These are phyloP conservation scores for Termitomyces sp. DNA, from an alignment of 768 basidiomycete genomes.

Conservation along the genomic window DNA sequence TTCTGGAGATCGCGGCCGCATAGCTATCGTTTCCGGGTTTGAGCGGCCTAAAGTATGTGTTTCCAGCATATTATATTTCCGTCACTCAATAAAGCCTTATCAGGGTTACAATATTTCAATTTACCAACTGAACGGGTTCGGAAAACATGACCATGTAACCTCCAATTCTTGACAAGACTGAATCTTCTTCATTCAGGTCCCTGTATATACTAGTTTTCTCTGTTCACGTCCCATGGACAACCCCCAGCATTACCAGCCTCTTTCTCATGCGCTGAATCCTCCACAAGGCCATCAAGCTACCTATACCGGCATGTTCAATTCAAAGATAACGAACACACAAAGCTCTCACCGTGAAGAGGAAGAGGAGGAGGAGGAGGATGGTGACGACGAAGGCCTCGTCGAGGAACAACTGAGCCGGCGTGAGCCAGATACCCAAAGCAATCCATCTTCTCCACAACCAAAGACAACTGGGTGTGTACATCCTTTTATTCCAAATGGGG, in stretches of 20 bases:
- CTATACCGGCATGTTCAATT: conserved; percentile 27
- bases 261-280: conserved; percentile 75
- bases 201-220: neutral
- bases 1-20: neutral
- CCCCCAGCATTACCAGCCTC: conserved; percentile 77
- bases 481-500: conserved; percentile 3
- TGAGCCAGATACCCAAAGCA: conserved; percentile 42
- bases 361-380: conserved; percentile 66
- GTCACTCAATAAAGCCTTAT: conserved; percentile 20
- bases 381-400: conserved; percentile 72
- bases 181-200: conserved; percentile 9
- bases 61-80: conserved; percentile 17
- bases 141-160: conserved; percentile 15
- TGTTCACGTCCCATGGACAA: conserved; percentile 47
- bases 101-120: conserved; percentile 14
- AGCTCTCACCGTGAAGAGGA: conserved; percentile 34
- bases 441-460: conserved; percentile 34
- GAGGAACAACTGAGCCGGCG: conserved; percentile 62
- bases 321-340: conserved; percentile 19
- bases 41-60: conserved; percentile 10
- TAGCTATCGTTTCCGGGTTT: neutral
- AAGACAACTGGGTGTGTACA: conserved; percentile 30
- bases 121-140: conserved; percentile 10
- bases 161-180: conserved; percentile 4
- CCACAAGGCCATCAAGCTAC: conserved; percentile 35